Base-by-base conservation (phyloP, 257 asterid species). In the Jacaranda mimosifolia region DNA sequence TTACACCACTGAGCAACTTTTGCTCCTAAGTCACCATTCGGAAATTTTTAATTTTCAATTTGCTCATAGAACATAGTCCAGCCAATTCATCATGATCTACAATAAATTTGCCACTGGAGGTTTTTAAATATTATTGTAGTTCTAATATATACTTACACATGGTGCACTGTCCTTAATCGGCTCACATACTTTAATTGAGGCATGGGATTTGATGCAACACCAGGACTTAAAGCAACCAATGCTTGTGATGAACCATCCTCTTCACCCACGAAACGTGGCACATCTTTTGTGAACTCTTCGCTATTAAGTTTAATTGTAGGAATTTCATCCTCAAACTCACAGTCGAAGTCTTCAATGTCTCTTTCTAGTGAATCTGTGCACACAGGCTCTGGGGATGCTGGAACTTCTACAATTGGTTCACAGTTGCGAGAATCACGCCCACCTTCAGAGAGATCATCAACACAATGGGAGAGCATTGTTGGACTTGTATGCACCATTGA, bases 341-440 rank as follows among this genome's bases (percentile, higher is more conserved):
- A 45, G 0, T n/a, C 59, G 19, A 14, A 63, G 32, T 78, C 82
- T 9, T 71, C 78, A 9, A 73, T 68, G 36, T 71, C 89, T 52
- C 40, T 46, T 19, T 76, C 76, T 53, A 43, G 32, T 26, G 2
- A 26, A 26, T 26, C 32, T 26, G 32, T 15, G 4, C 1, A 6
- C 9, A 3, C 45, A 0, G 68, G 40, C 70, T 49, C 83, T 5
- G 75, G 83, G 18, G 82, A 70, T 63, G 73, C 11, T 36, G 97
- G 94, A 26, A 80, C 21, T 80, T 91, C 94, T 55, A 87, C n/a
- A 7, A 85, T 83, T 4, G 92, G 91, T 14, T 89, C 86, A 39
- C 69, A 81, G 40, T 45, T 43, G 60, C 4, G 9, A 68, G 26
- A 17, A 52, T 48, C 35, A 51, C 63, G 26, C 58, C 32, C 14